Conservation (phyloP, 2,329 filamentous ascomycete species). For the Pyrenochaeta sp. region DNA sequence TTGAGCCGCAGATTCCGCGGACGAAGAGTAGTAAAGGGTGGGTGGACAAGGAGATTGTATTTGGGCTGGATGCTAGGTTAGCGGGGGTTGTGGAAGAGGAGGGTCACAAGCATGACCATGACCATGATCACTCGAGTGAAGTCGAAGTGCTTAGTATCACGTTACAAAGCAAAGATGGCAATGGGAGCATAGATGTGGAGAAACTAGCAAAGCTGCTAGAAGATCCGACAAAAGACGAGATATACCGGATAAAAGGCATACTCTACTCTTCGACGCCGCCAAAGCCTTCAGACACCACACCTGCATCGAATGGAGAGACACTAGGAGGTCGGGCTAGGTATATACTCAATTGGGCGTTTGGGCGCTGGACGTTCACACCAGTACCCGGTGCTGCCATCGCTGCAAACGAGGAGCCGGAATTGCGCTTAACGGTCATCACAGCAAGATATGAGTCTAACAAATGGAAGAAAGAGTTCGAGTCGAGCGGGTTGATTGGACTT, state of each 20-base stretch:
- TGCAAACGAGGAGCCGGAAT: slow-evolving; percentile 59
- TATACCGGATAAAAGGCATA: slow-evolving; percentile 91
- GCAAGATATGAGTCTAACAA: slow-evolving; percentile 76
- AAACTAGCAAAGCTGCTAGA: slow-evolving; percentile 65
- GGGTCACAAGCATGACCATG: slow-evolving; percentile 50
- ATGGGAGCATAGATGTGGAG: slow-evolving; percentile 69
- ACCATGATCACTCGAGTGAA: slow-evolving; percentile 77
- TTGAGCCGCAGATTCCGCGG: slow-evolving; percentile 76
- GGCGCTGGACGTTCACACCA: slow-evolving; percentile 88
- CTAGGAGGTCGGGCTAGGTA: slow-evolving; percentile 64
- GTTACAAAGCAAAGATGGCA: slow-evolving; percentile 59
- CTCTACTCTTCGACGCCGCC: slow-evolving; percentile 58
- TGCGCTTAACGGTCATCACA: slow-evolving; percentile 79
- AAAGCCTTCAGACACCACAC: slow-evolving; percentile 54
- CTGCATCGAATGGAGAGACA: slow-evolving; percentile 47
- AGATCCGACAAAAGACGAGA: slow-evolving; percentile 85
- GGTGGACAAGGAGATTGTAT: slow-evolving; percentile 80
- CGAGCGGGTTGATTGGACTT: slow-evolving; percentile 55
- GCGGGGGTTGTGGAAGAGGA: slow-evolving; percentile 59
- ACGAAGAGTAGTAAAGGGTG: slow-evolving; percentile 84
- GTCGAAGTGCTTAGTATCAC: slow-evolving; percentile 91
- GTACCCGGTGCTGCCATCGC: slow-evolving; percentile 47
- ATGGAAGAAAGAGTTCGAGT: slow-evolving; percentile 78
- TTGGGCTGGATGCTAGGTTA: slow-evolving; percentile 87
- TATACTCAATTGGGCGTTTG: slow-evolving; percentile 98